phyloP scores from a whole-genome alignment of 106 monocot genomes.

The Platanthera zijinensis region DNA sequence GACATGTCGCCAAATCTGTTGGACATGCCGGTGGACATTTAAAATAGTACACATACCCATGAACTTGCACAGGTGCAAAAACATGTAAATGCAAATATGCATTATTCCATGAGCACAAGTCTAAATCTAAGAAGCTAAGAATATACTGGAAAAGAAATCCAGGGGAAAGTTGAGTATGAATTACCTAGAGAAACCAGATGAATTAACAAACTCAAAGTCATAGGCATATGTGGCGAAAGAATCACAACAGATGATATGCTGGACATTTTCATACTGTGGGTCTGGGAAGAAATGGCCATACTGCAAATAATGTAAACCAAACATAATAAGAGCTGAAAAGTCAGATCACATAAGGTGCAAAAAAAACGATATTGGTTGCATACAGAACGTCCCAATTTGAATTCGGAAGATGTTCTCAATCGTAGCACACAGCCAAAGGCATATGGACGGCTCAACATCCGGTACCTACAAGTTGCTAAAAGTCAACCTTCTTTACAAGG shows the following conservation, averaged over 20 bases:
- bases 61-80: not conserved
- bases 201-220: constrained; percentile 77
- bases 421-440: constrained; percentile 93
- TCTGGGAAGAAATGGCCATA: constrained; percentile 99
- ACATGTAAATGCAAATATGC: not conserved
- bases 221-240: constrained; percentile 96
- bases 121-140: not conserved
- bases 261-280: constrained; percentile 98
- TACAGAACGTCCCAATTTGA: constrained; percentile 81
- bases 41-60: not conserved
- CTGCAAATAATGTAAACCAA: constrained; percentile 43
- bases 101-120: not conserved
- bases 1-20: no score
- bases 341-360: not conserved
- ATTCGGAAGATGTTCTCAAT: constrained; percentile 91
- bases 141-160: not conserved
- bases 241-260: constrained; percentile 99
- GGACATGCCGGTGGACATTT: no score
- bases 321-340: constrained; percentile 4
- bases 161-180: not conserved
- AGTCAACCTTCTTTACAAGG: constrained; percentile 3
- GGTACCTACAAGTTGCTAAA: constrained; percentile 42
- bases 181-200: constrained; percentile 82
- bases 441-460: constrained; percentile 91
- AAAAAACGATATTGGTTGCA: constrained; percentile 18